Conservation (phyloP, 192 early-diverging fungal genomes). For the Coemansia sp. region DNA sequence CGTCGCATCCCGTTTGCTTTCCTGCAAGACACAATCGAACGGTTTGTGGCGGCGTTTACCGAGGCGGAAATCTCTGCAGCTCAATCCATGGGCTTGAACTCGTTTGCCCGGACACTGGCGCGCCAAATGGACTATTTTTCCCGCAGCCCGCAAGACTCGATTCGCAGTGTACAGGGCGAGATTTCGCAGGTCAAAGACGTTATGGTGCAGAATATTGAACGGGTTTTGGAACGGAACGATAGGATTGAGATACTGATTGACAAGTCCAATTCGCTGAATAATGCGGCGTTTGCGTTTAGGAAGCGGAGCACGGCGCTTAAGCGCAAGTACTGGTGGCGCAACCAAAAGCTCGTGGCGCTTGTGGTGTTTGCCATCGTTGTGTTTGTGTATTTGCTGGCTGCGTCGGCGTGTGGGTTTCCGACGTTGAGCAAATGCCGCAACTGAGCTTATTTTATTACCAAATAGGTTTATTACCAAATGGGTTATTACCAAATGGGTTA, state of each 20-base stretch:
- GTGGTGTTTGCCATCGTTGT: constrained; percentile 61
- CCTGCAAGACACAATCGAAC: constrained; percentile 73
- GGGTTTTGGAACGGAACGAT: constrained; percentile 83
- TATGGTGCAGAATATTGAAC: constrained; percentile 93
- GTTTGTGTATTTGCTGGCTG: constrained; percentile 72
- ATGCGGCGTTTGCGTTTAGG: constrained; percentile 86
- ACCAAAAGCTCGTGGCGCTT: constrained; percentile 76
- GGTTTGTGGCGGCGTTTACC: constrained; percentile 60
- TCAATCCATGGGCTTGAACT: constrained; percentile 71
- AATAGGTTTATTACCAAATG: no score
- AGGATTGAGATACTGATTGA: constrained; percentile 86
- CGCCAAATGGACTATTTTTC: constrained; percentile 83
- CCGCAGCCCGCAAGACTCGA: constrained; percentile 65
- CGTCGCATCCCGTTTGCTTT: constrained; percentile 95
- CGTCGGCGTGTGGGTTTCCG: constrained; percentile 80
- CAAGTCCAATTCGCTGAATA: constrained; percentile 85
- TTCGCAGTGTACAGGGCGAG: constrained; percentile 82
- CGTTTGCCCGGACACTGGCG: constrained; percentile 79
- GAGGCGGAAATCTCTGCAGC: constrained; percentile 57
- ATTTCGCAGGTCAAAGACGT: constrained; percentile 93
- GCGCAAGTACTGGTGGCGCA: constrained; percentile 94
- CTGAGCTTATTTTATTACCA: not conserved
- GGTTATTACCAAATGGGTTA: not conserved
- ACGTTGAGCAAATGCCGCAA: constrained; percentile 54
- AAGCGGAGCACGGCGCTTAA: constrained; percentile 80